Base-by-base conservation (phyloP, 495 filamentous ascomycete species). In the Penicillium pancosmium region DNA sequence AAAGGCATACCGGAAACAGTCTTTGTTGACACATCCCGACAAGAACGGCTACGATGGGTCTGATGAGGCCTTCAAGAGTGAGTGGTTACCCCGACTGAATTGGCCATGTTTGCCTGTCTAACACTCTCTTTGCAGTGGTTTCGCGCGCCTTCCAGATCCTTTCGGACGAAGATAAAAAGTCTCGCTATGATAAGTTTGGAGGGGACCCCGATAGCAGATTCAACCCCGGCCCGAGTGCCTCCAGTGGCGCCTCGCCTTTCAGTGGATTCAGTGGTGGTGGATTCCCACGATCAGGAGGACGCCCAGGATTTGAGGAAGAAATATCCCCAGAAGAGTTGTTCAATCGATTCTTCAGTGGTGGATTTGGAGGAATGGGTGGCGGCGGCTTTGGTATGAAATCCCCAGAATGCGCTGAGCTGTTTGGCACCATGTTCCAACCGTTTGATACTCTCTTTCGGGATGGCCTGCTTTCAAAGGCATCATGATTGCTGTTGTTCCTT, bases 1-100 rank as follows among this genome's bases (percentile, higher is more conserved):
- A 74, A 98, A 98, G 81, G 93, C 94, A 3, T 98, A 98, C 76
- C 83, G 92, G 66, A 97, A 97, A 75, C 78, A 92, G 63, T 92
- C 89, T 77, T 76, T 98, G 65, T 77, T 97, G 66, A 97, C 93
- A 55, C 94, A 98, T 79, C 94, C 94, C 55, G 94, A 98, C 78
- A 98, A 98, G 80, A 98, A 97, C 79, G 93, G 91, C n/a, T 92
- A 96, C 73, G 90, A 93, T 31, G 88, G 93, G 35, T 93, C 94
- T 54, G 94, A 97, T 73, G 94, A 98, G 76, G 94, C 94, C 21
- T 98, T 98, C 75, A 98, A 98, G 76, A 75, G 87, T 90, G 70
- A 77, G 86, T 80, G 40, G 40, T 27, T 6, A 27, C 10, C 3
- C 23, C 21, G 35, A 33, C 38, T 27, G n/a, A 0, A 44, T 33